phyloP scores from a whole-genome alignment of 805 yeast genomes.

The Saccharomycopsis amapae region DNA sequence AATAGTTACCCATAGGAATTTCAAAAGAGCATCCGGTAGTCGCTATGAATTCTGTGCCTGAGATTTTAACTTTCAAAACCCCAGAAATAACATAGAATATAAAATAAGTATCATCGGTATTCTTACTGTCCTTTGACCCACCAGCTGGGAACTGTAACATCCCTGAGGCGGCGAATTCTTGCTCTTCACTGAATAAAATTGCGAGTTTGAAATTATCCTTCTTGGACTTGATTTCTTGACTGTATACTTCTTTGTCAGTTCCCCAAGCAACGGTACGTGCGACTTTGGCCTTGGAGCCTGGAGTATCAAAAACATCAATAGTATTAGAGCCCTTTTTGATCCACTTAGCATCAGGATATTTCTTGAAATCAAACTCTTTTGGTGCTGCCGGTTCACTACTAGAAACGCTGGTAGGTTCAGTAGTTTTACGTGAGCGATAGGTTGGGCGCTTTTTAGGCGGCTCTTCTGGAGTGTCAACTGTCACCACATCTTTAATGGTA shows the following conservation, averaged over 20 bases:
- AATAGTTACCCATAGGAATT: conserved; percentile 70
- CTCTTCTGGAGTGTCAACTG: conserved; percentile 24
- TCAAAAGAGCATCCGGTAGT: conserved; percentile 72
- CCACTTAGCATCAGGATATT: conserved; percentile 41
- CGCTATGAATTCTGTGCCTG: conserved; percentile 51
- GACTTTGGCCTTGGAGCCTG: conserved; percentile 38
- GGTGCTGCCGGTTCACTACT: conserved; percentile 12
- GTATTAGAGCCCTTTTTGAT: conserved; percentile 34
- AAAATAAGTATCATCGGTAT: conserved; percentile 60
- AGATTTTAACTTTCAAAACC: conserved; percentile 55
- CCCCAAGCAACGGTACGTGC: conserved; percentile 58
- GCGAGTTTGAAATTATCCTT: conserved; percentile 56
- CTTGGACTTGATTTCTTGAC: conserved; percentile 33
- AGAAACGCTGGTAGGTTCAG: conserved; percentile 2
- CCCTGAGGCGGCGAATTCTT: conserved; percentile 67
- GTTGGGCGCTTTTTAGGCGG: background rate
- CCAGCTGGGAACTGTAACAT: conserved; percentile 56
- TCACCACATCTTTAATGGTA: conserved; percentile 52
- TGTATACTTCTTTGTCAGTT: conserved; percentile 44
- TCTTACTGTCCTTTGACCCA: conserved; percentile 52
- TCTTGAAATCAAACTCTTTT: background rate
- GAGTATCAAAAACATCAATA: conserved; percentile 44
- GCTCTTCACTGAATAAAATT: conserved; percentile 54
- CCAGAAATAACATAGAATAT: conserved; percentile 75
- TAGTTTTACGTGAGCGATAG: background rate